Evolutionary conservation across 768 basidiomycete genomes (phyloP), one percentile per base, ranked within the genome.

Genomic region (Mycena belliarum): DNA sequence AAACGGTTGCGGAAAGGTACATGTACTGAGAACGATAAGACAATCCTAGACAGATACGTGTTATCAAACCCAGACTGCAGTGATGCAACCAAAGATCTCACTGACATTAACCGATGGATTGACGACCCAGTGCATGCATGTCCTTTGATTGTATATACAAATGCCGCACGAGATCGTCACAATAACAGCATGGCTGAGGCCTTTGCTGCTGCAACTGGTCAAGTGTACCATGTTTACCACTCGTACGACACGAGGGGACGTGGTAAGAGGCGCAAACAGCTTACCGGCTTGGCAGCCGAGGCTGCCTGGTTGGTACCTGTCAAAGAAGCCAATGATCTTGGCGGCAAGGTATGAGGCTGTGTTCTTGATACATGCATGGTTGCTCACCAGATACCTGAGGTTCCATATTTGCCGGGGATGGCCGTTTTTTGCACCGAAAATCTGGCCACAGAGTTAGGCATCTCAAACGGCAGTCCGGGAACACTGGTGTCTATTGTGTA

Each of bases 391-490:
- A 47, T 33, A n/a, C 28, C 5, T 47, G 15, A 47, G 29, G 46
- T 47, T 29, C 46, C 57, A 6, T 59, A 59, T 29, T 25, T 59
- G 15, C 57, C 57, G 2, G 57, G 57, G 18, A 59, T 59, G 57
- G 51, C 57, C 15, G 57, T 59, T 2, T 59, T 59, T 23, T 54
- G 52, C 43, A 54, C 52, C 18, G 52, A 54, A 33, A 54, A 54
- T 23, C 43, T 55, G 47, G 54, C 54, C 10, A 59, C 58, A 9
- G 58, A 59, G 38, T 46, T 59, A 12, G 58, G 58, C 18, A 38
- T 59, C 24, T 59, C 58, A 11, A 59, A 59, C 25, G 58, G 58
- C 4, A 53, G 45, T 24, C 41, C 52, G 33, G 52, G 58, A 6
- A 59, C 53, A 37, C 53, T 60, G 15, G 44, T 60, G 2, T 42